Evolutionary conservation across 306 rosid genomes (phyloP), one percentile per base, ranked within the genome.

Genomic region (Corylus avellana): DNA sequence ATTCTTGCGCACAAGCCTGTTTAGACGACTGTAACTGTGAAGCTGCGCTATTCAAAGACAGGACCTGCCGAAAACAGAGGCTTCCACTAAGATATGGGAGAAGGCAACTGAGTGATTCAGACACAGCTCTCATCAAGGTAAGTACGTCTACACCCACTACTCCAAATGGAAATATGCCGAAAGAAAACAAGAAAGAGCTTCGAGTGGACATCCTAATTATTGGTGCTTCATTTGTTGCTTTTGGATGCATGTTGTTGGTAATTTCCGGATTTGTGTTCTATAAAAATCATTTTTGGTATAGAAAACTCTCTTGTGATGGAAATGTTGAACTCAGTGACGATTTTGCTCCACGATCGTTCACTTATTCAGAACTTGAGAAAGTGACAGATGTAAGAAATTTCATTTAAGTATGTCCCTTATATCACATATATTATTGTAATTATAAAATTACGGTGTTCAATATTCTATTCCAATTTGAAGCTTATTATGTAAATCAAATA

Each of bases 21-120:
- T 47, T 46, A n/a, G 72, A 1, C 11, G 70, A 63, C 20, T 63
- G 47, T 32, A 32, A 14, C 5, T 63, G 69, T 62, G 69, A 29
- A 70, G 4, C 51, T 12, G 67, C 72, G 2, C 42, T 72, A 9
- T 54, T 35, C 10, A 20, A 14, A 0, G 75, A 53, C 1, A 27
- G 61, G 8, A 79, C 2, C 0, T 84, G 87, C 59, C 10, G 4
- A 10, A 84, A 71, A 71, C 81, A 62, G 51, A 79, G 32, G 44
- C 76, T 79, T 71, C 87, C 84, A 51, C 64, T 84, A 76, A 79
- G 5, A 20, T 72, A 37, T 27, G 86, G 81, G 5, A 79, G 42
- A 71, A 25, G 64, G 20, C 8, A 12, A 0, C 7, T 0, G 5
- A 32, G 22, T 18, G 29, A 4, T 48, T 32, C 81, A 56, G 37